Base-by-base conservation (phyloP, 306 rosid genomes). In the Vicia faba region DNA sequence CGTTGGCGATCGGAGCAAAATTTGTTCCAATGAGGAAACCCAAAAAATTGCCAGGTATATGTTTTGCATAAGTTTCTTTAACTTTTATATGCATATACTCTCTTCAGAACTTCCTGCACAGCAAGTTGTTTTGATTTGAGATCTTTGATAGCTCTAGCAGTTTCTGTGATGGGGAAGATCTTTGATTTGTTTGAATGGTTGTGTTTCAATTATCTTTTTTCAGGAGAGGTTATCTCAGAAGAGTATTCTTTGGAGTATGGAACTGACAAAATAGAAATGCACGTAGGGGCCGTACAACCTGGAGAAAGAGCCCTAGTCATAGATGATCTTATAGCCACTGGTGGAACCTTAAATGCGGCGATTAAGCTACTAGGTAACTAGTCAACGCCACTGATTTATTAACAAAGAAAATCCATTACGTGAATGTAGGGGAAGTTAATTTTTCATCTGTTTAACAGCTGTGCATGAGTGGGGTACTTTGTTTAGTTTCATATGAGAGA, bases 11-110 rank as follows among this genome's bases (percentile, higher is more conserved):
- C 38, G 97, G 99, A 14, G 99, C 95, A 51, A 95, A 95, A 71
- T 95, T 95, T 71, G 96, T 95, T n/a, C 99, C 99, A 35, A 77
- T 95, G 92, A 90, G 99, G 74, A 95, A 95, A 73, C 99, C 99
- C 60, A 86, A 86, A 11, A 95, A 95, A 79, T 81, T 95, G 86
- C 99, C 99, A 54, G 99, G 99, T 91, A 86, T 40, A 48, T 61
- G 38, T 11, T 62, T 14, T n/a, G n/a, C n/a, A n/a, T n/a, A n/a
- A n/a, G n/a, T n/a, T n/a, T n/a, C n/a, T n/a, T n/a, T n/a, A n/a
- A n/a, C n/a, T n/a, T n/a, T n/a, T n/a, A n/a, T n/a, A n/a, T n/a
- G n/a, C n/a, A 29, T 55, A 31, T 55, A 51, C 16, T 12, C 11
- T 43, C 18, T 25, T 66, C 49, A 29, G 16, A 68, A 68, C 46